These are phyloP conservation scores for Sugiyamaella castrensis DNA, from an alignment of 1,139 yeast species.

Conservation along the genomic window DNA sequence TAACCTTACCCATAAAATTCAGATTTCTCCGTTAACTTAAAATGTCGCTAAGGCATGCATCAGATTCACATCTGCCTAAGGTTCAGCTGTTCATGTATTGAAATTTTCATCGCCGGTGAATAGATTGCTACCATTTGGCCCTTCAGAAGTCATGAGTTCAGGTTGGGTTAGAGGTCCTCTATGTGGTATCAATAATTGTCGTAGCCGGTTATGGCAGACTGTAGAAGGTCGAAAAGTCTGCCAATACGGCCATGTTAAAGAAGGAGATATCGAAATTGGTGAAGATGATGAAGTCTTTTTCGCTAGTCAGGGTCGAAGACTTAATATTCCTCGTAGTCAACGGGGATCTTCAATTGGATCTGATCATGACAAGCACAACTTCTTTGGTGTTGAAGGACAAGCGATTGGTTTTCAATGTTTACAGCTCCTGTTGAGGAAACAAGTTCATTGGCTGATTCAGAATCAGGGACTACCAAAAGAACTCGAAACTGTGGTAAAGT, in stretches of 20 bases:
- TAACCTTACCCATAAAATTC: no score
- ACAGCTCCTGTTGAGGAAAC: conserved; percentile 54
- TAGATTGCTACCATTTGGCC: background rate
- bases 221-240: conserved; percentile 79
- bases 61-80: no score
- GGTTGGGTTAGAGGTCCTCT: conserved; percentile 66
- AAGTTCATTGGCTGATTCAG: conserved; percentile 44
- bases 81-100: no score
- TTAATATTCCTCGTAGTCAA: conserved; percentile 28
- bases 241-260: conserved; percentile 85
- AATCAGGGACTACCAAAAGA: conserved; percentile 37
- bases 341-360: conserved; percentile 20
- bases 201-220: conserved; percentile 67
- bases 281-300: conserved; percentile 39
- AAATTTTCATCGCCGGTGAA: no score
- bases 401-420: conserved; percentile 48
- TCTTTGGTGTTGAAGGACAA: conserved; percentile 56
- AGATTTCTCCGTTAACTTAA: no score
- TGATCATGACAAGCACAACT: conserved; percentile 24
- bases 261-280: conserved; percentile 72
- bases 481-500: conserved; percentile 46
- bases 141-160: conserved; percentile 5
- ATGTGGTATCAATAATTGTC: conserved; percentile 90
- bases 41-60: no score
- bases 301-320: conserved; percentile 21